Base-by-base conservation (phyloP, 2,329 filamentous ascomycete genomes). In the Xylaria sp. region DNA sequence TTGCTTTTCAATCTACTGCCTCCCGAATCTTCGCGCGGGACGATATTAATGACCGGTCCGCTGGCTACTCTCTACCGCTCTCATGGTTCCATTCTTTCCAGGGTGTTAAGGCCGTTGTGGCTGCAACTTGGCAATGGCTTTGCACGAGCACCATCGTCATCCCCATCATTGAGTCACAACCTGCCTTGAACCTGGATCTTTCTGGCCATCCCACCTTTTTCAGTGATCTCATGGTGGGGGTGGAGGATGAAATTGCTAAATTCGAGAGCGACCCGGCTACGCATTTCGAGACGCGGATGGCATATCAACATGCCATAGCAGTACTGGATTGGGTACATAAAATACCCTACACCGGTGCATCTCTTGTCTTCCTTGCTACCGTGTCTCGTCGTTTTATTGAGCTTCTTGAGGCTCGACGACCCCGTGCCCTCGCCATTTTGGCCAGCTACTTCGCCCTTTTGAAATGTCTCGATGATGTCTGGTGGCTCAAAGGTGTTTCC, bases 401-500 rank as follows among this genome's bases (percentile, higher is more conserved):
- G 64, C 83, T 88, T 34, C 82, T 92, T 13, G 84, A 86, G 68
- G 81, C 83, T 62, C 84, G 86, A 65, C 83, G 86, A 13, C 89
- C 89, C 1, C 86, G 89, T 13, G 88, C 89, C 1, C 81, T 91
- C 32, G 85, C 86, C 36, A 88, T 91, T 41, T 83, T 91, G 1
- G 89, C 89, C 7, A 89, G 87, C 76, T 91, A 90, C 76, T 91
- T 91, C 73, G 89, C 88, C 32, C 80, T 91, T 43, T 81, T 92
- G 55, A 89, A 89, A 74, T 84, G 84, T 39, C 81, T 91, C 69
- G 86, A 90, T 68, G 78, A 82, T 18, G 81, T 89, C 18, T 93
- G 91, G 91, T 93, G 91, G 90, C 80, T 92, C 32, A 84, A 88
- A 23, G 89, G 90, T 45, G 89, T 91, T 73, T 86, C 89, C 8